phyloP scores from a whole-genome alignment of 257 asterid genomes.

The Salvia hispanica region DNA sequence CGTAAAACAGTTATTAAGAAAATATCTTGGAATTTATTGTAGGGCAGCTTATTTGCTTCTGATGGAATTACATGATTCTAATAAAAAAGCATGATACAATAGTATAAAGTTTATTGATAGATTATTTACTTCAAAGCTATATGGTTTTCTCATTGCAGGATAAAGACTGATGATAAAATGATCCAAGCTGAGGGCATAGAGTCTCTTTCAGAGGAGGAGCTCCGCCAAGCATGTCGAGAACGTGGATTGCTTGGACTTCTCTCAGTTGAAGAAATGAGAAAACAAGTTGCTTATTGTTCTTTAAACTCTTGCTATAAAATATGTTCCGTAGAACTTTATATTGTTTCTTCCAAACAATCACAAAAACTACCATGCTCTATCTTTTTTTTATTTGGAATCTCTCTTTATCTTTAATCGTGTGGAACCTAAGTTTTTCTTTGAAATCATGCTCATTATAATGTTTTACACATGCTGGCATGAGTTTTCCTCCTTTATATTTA shows the following conservation, averaged over 20 bases:
- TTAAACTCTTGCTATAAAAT: slow-evolving; percentile 10
- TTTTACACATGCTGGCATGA: slow-evolving; percentile 17
- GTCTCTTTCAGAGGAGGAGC: slow-evolving; percentile 93
- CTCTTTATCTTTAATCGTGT: slow-evolving; percentile 18
- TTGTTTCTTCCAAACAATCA: slow-evolving; percentile 5
- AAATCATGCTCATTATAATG: slow-evolving; percentile 15
- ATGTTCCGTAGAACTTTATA: background rate
- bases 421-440: slow-evolving; percentile 6
- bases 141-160: slow-evolving; percentile 47
- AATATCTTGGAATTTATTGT: background rate
- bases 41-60: slow-evolving; percentile 1
- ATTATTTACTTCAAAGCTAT: slow-evolving; percentile 15
- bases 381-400: slow-evolving; percentile 10
- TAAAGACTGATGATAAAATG: slow-evolving; percentile 83
- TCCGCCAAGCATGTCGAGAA: slow-evolving; percentile 95
- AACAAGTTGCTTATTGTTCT: slow-evolving; percentile 60
- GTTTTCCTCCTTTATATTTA: slow-evolving; percentile 13
- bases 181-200: slow-evolving; percentile 93
- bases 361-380: slow-evolving; percentile 4
- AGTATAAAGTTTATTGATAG: slow-evolving; percentile 14
- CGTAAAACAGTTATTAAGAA: background rate
- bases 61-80: slow-evolving; percentile 11
- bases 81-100: slow-evolving; percentile 16
- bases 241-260: slow-evolving; percentile 92
- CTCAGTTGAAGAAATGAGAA: slow-evolving; percentile 92